phyloP scores from a whole-genome alignment of 164 flowering plant genomes.

The Magnolia kwangsiensis region DNA sequence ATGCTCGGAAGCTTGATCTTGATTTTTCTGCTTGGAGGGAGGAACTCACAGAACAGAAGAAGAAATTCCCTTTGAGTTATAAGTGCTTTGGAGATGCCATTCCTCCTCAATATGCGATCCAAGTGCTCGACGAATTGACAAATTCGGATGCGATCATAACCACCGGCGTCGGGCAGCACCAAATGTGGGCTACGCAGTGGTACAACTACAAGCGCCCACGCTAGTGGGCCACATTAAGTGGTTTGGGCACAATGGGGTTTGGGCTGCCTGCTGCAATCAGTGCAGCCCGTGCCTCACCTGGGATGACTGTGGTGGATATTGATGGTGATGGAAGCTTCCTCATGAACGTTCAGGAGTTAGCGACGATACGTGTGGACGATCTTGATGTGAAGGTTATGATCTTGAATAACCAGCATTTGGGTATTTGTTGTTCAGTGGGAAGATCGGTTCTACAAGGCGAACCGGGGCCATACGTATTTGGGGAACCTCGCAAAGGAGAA shows the following conservation, averaged over 20 bases:
- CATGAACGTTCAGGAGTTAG: constrained; percentile 21
- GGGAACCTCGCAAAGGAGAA: constrained; percentile 55
- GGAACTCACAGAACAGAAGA: constrained; percentile 53
- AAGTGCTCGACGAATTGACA: constrained; percentile 16
- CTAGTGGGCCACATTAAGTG: constrained; percentile 18
- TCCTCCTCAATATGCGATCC: constrained; percentile 30
- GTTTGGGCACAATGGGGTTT: constrained; percentile 25
- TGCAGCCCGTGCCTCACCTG: constrained; percentile 15
- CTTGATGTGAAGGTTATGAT: constrained; percentile 17
- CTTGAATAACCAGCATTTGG: constrained; percentile 22
- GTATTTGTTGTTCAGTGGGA: constrained; percentile 35
- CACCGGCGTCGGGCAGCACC: constrained; percentile 24
- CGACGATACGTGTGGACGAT: constrained; percentile 6
- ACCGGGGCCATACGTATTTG: constrained; percentile 61
- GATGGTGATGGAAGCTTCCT: constrained; percentile 22
- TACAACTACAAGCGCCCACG: constrained; percentile 16
- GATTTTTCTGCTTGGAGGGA: constrained; percentile 55
- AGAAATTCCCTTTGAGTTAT: constrained; percentile 42
- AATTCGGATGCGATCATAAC: constrained; percentile 19
- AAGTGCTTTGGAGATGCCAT: constrained; percentile 61
- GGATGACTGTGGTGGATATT: constrained; percentile 9
- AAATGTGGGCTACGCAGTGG: constrained; percentile 26
- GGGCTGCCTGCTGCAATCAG: constrained; percentile 24
- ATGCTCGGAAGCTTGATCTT: constrained; percentile 18
- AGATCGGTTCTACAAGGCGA: constrained; percentile 66